These are phyloP conservation scores for Syzygium grande DNA, from an alignment of 345 rosid species.

Conservation along the genomic window DNA sequence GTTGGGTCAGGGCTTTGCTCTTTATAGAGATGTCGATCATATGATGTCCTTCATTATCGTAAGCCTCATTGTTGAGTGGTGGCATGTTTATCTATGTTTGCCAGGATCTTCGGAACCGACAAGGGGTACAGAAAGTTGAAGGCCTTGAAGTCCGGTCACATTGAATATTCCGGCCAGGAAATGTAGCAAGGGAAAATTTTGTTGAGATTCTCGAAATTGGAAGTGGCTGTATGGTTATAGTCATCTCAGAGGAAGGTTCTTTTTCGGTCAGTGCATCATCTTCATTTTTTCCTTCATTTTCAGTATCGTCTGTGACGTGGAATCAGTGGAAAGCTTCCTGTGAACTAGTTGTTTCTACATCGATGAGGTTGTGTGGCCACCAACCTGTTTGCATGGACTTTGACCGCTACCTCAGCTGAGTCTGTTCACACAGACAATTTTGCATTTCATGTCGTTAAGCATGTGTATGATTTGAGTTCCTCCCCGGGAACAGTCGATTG, in stretches of 20 bases:
- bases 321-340: not conserved
- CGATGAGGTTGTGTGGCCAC: not conserved
- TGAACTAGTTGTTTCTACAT: not conserved
- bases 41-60: not conserved
- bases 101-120: slow-evolving; percentile 94
- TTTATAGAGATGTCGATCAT: not conserved
- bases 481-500: not conserved
- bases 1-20: not conserved
- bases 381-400: not conserved
- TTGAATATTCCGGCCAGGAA: slow-evolving; percentile 26
- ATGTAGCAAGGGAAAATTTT: slow-evolving; percentile 2
- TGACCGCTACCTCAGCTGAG: not conserved
- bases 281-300: slow-evolving; percentile 9
- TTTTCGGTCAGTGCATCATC: slow-evolving; percentile 10
- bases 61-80: not conserved
- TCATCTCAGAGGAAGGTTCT: slow-evolving; percentile 11
- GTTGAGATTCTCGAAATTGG: not conserved
- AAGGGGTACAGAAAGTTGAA: slow-evolving; percentile 86
- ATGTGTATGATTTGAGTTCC: not conserved
- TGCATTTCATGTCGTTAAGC: not conserved
- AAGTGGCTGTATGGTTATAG: not conserved
- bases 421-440: not conserved
- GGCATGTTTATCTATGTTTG: not conserved
- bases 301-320: slow-evolving; percentile 9
- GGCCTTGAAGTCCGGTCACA: slow-evolving; percentile 42